phyloP scores from a whole-genome alignment of 306 rosid species.

The Cucumis cinereus region DNA sequence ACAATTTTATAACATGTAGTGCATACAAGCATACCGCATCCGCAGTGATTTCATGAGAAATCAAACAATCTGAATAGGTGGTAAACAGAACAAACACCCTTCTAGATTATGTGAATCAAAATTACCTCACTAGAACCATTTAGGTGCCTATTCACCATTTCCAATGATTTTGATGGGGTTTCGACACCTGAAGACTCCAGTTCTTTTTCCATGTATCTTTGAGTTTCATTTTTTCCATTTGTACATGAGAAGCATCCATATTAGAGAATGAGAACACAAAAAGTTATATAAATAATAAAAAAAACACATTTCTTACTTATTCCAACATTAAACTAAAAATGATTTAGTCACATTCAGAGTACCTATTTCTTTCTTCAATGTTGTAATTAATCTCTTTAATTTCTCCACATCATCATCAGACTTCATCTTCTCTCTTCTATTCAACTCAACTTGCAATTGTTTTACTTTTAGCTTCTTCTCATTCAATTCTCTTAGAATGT shows the following conservation, averaged over 20 bases:
- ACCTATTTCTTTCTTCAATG: slow-evolving; percentile 59
- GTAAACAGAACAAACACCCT: not conserved
- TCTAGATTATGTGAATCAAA: not conserved
- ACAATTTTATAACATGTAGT: not conserved
- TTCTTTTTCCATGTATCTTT: slow-evolving; percentile 43
- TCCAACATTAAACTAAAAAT: not conserved
- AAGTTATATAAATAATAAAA: not conserved
- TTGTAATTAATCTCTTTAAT: slow-evolving; percentile 41
- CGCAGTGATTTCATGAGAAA: not conserved
- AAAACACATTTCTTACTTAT: not conserved
- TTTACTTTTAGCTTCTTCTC: slow-evolving; percentile 49
- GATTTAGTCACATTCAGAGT: slow-evolving; percentile 50
- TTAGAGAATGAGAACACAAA: not conserved
- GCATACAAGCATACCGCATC: not conserved
- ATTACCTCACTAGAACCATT: slow-evolving; percentile 41
- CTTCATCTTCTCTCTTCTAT: slow-evolving; percentile 29
- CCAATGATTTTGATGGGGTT: slow-evolving; percentile 28
- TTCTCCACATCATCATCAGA: slow-evolving; percentile 24
- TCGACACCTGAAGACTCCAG: slow-evolving; percentile 21
- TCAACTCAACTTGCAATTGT: slow-evolving; percentile 52
- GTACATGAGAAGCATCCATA: not conserved
- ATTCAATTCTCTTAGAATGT: slow-evolving; percentile 42
- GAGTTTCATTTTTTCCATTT: slow-evolving; percentile 67
- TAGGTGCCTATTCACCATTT: slow-evolving; percentile 28
- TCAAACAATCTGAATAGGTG: not conserved